Percentiles rank a stretch among this genome's conserved stretches.
Conservation (phyloP, 2,329 filamentous ascomycete genomes). For the Metarhizium robertsii region DNA sequence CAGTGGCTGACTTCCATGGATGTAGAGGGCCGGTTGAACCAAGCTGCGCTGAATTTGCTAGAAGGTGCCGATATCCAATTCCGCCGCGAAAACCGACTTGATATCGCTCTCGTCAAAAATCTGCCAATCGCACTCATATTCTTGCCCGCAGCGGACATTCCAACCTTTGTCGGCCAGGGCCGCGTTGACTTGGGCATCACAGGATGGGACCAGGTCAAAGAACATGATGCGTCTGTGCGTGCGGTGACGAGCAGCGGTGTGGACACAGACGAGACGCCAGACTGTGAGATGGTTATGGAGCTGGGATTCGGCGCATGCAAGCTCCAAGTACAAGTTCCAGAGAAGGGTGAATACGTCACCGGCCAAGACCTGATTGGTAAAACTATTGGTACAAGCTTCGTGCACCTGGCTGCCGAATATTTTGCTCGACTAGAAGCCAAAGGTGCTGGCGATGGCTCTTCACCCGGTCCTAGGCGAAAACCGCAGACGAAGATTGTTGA, state of each 20-base stretch:
- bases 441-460: conserved; percentile 29
- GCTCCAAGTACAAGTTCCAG: conserved; percentile 93
- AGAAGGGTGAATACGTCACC: conserved; percentile 63
- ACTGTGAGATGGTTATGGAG: conserved; percentile 81
- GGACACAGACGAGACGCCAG: conserved; percentile 40
- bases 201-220: conserved; percentile 82
- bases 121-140: conserved; percentile 92
- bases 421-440: conserved; percentile 67
- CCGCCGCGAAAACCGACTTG: conserved; percentile 84
- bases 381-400: conserved; percentile 94
- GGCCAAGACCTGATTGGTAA: conserved; percentile 77
- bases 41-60: conserved; percentile 80
- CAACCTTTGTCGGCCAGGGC: conserved; percentile 93
- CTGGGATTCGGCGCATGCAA: conserved; percentile 86
- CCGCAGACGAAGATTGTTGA: conserved; percentile 85
- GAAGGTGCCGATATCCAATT: conserved; percentile 95
- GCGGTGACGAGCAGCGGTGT: conserved; percentile 37
- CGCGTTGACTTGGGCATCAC: conserved; percentile 92
- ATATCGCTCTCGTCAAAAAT: conserved; percentile 97
- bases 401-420: conserved; percentile 71
- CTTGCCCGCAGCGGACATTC: conserved; percentile 93
- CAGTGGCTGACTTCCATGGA: conserved; percentile 7
- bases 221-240: conserved; percentile 65
- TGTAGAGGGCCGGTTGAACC: conserved; percentile 84
- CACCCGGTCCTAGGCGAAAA: conserved; percentile 33